Evolutionary conservation across 352 stramenopile species (phyloP).

Genomic region (Phytophthora hibernalis): DNA sequence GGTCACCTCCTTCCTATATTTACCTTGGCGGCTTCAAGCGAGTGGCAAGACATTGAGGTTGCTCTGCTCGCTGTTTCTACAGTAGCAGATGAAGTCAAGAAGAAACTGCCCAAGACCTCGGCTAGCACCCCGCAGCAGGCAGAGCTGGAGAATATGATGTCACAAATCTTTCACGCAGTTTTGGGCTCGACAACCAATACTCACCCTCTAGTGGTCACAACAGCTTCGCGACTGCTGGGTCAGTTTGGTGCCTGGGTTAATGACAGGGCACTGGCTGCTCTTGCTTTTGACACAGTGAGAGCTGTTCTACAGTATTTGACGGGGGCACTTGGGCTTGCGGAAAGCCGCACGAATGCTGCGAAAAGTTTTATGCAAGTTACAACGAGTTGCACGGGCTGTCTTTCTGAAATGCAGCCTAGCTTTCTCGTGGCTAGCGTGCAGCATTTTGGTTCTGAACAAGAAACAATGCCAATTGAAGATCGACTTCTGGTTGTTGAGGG

Average conservation of each 20-base stretch:
- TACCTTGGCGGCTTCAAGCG: slow-evolving; percentile 23
- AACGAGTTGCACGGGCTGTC: slow-evolving; percentile 53
- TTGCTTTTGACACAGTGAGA: slow-evolving; percentile 48
- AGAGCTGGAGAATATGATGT: slow-evolving; percentile 52
- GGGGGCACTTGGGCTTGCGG: slow-evolving; percentile 39
- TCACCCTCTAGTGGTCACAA: slow-evolving; percentile 54
- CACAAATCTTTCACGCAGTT: slow-evolving; percentile 53
- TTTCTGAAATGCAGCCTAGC: slow-evolving; percentile 53
- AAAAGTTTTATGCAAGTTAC: slow-evolving; percentile 82
- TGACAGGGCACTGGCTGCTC: slow-evolving; percentile 36
- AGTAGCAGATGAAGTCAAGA: slow-evolving; percentile 68
- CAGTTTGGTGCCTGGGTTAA: slow-evolving; percentile 73
- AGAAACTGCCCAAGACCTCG: slow-evolving; percentile 40
- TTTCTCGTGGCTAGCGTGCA: slow-evolving; percentile 53
- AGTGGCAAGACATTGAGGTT: slow-evolving; percentile 67
- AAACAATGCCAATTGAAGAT: slow-evolving; percentile 56
- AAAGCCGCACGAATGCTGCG: slow-evolving; percentile 55
- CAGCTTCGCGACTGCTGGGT: slow-evolving; percentile 56
- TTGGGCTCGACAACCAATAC: slow-evolving; percentile 37
- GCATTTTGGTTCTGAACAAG: slow-evolving; percentile 44
- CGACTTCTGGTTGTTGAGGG: slow-evolving; percentile 73
- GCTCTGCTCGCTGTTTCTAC: slow-evolving; percentile 64
- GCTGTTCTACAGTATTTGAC: slow-evolving; percentile 69
- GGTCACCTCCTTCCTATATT: slow-evolving; percentile 45
- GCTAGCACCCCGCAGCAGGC: slow-evolving; percentile 24